Base-by-base conservation (phyloP, 2,329 filamentous ascomycete species). In the Parasarocladium wereldwijsianum region DNA sequence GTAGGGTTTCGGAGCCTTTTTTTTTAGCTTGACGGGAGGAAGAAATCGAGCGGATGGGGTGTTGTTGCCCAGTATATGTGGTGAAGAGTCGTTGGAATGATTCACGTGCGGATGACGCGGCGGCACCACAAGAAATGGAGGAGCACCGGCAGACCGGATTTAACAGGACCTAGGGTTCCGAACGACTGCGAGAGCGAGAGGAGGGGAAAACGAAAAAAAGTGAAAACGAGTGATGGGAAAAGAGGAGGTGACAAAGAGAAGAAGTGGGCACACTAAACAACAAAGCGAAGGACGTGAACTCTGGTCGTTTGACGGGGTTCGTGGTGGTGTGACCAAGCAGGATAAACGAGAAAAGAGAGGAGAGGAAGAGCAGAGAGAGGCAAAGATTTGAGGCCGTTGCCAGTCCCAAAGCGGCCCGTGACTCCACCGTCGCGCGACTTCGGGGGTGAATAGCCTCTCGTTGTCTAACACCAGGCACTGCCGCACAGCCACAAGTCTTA, bases 21-120 rank as follows among this genome's bases (percentile, higher is more conserved):
- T n/a, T n/a, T n/a, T n/a, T n/a, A n/a, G n/a, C n/a, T n/a, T n/a
- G n/a, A n/a, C n/a, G n/a, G n/a, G n/a, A n/a, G n/a, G n/a, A n/a
- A n/a, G n/a, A n/a, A n/a, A 4, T 30, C 13, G 19, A 12, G 10
- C 5, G 26, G 4, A 10, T 19, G 26, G 15, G 8, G 26, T 5
- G 6, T 7, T 12, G 10, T 24, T 30, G 28, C 6, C 11, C 8
- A 12, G 20, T 17, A 23, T 21, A 32, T n/a, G 23, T 16, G 24
- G 18, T 16, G 16, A 18, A 17, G 15, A 17, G 12, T 9, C 24
- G 22, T 24, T n/a, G 6, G 28, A n/a, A 30, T 32, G 31, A 15
- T 27, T 32, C 29, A 32, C 24, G 31, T 32, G 31, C 12, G 24
- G 31, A 24, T 32, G 31, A 32, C 24, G 24, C 18, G 31, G 31